Evolutionary conservation across 1,284 basidiomycete genomes (phyloP), one percentile per base, ranked within the genome.

Genomic region (Cutaneotrichosporon spelunceum): DNA sequence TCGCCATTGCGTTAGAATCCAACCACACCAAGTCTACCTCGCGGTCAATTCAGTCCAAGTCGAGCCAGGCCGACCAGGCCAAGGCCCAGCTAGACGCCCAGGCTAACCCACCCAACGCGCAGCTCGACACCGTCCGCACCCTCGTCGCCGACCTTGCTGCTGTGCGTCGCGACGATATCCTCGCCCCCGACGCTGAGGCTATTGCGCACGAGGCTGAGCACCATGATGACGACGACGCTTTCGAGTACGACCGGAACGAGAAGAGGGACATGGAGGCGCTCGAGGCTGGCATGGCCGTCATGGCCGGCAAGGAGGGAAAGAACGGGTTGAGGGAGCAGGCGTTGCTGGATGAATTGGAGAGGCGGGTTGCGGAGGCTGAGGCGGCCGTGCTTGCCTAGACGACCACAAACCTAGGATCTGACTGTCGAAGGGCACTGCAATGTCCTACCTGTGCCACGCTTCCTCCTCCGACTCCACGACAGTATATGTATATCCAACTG

Each of bases 111-210:
- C 34, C 29, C 2, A 5, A 78, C 81, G 19, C 87, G 86, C 8
- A 91, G 85, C 87, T 87, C 81, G 71, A 82, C 84, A 70, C 85
- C 80, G 67, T 83, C 79, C 69, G 83, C 83, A 67, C 83, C 86
- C 61, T 85, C 84, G 84, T 60, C 79, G 27, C 67, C 14, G 66
- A 71, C 6, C 64, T 78, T 2, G 61, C 62, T 0, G 48, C 62
- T 11, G 61, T 79, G 13, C 68, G 63, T 57, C 66, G 75, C 11
- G 68, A 68, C 45, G 70, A 76, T 13, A 64, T 79, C 0, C 64
- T 80, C 0, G 70, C 77, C 4, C 39, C 64, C 21, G 79, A 80
- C 61, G 10, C 60, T 16, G 79, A 79, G 65, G 61, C 77, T 13
- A 57, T 70, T 14, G 71, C 63, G 26, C 79, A 80, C 61, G 77